Base-by-base conservation (phyloP, 805 yeast genomes). In the Candida rishiriensis region DNA sequence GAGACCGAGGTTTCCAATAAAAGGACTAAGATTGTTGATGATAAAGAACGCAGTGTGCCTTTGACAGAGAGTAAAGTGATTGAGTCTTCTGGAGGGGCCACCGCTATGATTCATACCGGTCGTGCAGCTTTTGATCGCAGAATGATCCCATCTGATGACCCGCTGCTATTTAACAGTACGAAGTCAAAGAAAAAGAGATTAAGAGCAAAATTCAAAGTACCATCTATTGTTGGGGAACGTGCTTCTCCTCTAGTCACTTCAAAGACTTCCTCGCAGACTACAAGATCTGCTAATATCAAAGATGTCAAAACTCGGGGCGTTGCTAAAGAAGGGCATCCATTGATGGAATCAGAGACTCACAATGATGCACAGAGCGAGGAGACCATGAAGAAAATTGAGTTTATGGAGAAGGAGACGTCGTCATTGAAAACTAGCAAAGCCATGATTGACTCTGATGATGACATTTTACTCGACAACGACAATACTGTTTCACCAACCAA, bases 131-230 rank as follows among this genome's bases (percentile, higher is more conserved):
- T 36, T 10, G 47, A 49, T 40, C 52, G 55, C 11, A 43, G 28
- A n/a, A 31, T 26, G 10, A 51, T 53, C 15, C 41, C 53, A 10
- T 51, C 57, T 11, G 57, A 56, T 36, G 56, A 56, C 44, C 57
- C 48, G 12, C 41, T 54, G 6, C 40, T 52, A 9, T 36, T 51
- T 17, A 42, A 33, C 5, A 36, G 40, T n/a, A 40, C 34, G 16
- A 44, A 35, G 29, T 3, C 15, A 12, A 36, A 36, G 29, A 36
- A 12, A 5, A 36, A 26, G 38, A 36, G 7, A 7, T 21, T 21
- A 7, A 21, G 26, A 21, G 26, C 26, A 21, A 21, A 21, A 7
- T 21, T 7, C 26, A 21, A 21, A 7, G 4, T 21, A 21, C 26
- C 26, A 7, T 21, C 26, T 21, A 7, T 21, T 21, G 26, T 7